Conservation (phyloP, 1,284 basidiomycete species). For the Agroathelia rolfsii region DNA sequence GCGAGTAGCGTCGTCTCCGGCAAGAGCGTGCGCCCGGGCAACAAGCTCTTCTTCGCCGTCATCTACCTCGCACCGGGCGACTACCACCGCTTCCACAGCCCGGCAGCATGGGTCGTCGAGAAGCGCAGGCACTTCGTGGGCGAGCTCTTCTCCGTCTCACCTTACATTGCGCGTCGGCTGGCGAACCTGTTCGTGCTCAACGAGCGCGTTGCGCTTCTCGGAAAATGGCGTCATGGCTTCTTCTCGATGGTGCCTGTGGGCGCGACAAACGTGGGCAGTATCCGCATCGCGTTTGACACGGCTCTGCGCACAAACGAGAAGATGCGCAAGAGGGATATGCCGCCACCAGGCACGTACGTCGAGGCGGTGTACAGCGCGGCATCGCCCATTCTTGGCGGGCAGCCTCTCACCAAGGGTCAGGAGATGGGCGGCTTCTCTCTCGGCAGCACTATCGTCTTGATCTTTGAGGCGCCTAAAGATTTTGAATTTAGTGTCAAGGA, state of each 20-base stretch:
- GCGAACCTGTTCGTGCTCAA: constrained; percentile 95
- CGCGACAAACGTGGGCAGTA: constrained; percentile 96
- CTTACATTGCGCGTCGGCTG: constrained; percentile 88
- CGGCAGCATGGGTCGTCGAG: constrained; percentile 95
- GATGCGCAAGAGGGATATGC: no score
- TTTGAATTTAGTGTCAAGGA: constrained; percentile 78
- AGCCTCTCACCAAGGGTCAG: constrained; percentile 80
- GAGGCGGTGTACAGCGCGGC: constrained; percentile 87
- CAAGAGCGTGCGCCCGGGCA: constrained; percentile 50
- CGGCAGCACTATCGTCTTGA: constrained; percentile 92
- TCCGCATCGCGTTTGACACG: constrained; percentile 93
- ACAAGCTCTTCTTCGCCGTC: constrained; percentile 86
- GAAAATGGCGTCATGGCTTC: constrained; percentile 92
- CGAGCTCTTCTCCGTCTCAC: constrained; percentile 95
- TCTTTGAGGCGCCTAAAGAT: constrained; percentile 87
- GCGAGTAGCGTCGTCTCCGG: no score
- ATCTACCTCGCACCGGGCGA: constrained; percentile 98
- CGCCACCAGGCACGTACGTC: constrained; percentile 82
- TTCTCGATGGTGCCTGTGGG: constrained; percentile 97
- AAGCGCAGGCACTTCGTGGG: constrained; percentile 91
- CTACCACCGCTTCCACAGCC: constrained; percentile 96
- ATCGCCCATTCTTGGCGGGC: constrained; percentile 75
- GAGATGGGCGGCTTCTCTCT: constrained; percentile 98
- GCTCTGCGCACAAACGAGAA: constrained; percentile 79
- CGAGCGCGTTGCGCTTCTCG: constrained; percentile 94